A percentile compares a stretch with the other conserved stretches of the same genome.
Evolutionary conservation across 2,329 filamentous ascomycete genomes (phyloP).

Genomic region (Pyrenophora tritici-repentis): DNA sequence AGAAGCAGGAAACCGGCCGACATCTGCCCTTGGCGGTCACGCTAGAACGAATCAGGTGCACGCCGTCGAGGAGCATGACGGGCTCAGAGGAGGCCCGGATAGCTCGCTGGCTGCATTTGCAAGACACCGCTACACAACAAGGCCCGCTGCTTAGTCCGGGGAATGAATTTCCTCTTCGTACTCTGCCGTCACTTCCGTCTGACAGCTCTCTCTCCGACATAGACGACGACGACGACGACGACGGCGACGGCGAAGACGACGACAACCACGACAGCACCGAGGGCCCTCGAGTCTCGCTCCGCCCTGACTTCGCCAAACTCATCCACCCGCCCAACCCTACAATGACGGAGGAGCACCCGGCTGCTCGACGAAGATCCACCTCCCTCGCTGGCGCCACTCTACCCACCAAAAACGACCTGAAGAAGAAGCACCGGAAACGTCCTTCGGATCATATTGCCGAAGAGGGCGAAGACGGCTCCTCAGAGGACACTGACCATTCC

Average conservation of each 20-base stretch:
- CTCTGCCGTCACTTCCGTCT: conserved; percentile 42
- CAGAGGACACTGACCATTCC: conserved; percentile 35
- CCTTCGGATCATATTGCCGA: conserved; percentile 43
- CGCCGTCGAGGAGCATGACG: conserved; percentile 21
- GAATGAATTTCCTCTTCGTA: conserved; percentile 45
- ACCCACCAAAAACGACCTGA: conserved; percentile 27
- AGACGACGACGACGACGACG: conserved; percentile 27
- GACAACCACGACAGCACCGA: conserved; percentile 18
- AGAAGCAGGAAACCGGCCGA: conserved; percentile 8
- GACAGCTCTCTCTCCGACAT: conserved; percentile 33
- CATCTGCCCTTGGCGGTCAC: conserved; percentile 10
- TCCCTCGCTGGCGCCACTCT: conserved; percentile 39
- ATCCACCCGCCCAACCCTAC: conserved; percentile 40
- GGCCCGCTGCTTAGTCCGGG: conserved; percentile 40
- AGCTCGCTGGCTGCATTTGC: conserved; percentile 39
- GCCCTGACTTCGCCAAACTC: conserved; percentile 31
- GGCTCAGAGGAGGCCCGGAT: conserved; percentile 29
- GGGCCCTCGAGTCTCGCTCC: conserved; percentile 18
- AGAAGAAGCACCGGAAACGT: conserved; percentile 32
- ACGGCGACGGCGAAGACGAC: neutral
- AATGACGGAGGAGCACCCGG: conserved; percentile 37
- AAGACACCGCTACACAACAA: conserved; percentile 30
- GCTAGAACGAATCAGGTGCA: conserved; percentile 23
- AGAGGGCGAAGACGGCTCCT: conserved; percentile 34
- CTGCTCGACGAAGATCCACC: conserved; percentile 41